Evolutionary conservation across 345 rosid genomes (phyloP).

Genomic region (Rhizophora apiculata): DNA sequence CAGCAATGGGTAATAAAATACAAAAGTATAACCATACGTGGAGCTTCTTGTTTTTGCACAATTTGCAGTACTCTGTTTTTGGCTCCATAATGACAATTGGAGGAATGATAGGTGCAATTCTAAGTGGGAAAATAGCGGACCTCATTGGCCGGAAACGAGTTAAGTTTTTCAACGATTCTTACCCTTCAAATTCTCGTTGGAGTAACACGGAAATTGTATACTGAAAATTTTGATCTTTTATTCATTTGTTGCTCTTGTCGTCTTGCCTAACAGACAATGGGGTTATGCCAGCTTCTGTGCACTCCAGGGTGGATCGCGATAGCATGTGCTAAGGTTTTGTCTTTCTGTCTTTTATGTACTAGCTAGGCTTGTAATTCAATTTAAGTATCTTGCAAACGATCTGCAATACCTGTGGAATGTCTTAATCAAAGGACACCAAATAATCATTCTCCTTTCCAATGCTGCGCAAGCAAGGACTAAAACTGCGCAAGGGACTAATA

Average conservation of each 20-base stretch:
- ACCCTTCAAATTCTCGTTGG: no score
- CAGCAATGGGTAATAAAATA: no score
- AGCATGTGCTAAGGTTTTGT: constrained; percentile 41
- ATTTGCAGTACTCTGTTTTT: constrained; percentile 38
- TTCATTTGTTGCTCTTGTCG: background rate
- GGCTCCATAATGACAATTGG: constrained; percentile 35
- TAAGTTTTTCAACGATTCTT: background rate
- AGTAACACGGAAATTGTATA: no score
- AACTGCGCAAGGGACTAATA: no score
- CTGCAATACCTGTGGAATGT: no score
- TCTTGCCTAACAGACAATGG: constrained; percentile 29
- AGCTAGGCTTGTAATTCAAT: no score
- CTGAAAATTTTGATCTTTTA: background rate
- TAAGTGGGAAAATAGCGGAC: constrained; percentile 35
- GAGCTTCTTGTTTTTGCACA: background rate
- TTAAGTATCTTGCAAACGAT: no score
- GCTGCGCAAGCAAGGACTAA: no score
- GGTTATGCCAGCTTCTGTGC: constrained; percentile 37
- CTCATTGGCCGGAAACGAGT: constrained; percentile 34
- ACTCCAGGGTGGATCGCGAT: constrained; percentile 47
- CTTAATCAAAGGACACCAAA: no score
- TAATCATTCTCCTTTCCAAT: no score
- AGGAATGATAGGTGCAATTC: constrained; percentile 28
- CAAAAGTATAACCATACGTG: no score
- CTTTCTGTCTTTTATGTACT: background rate